Conservation (phyloP, 1,139 yeast genomes). For the Arxiozyma telluris region DNA sequence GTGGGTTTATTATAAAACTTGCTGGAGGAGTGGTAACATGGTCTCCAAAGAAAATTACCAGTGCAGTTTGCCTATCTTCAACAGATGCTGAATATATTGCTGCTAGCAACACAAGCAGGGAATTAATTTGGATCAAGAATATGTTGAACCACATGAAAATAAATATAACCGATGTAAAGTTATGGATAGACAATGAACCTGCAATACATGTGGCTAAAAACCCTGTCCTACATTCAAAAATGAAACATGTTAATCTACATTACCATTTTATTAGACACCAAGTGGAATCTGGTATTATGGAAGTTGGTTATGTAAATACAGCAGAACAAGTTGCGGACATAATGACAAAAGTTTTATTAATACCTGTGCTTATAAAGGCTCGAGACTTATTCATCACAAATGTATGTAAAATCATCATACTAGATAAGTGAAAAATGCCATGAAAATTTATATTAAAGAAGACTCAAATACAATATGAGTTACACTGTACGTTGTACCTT, state of each 20-base stretch:
- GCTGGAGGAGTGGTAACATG: conserved; percentile 15
- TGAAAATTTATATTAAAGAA: too few species aligned
- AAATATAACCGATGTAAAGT: too few species aligned
- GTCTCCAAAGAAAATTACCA: conserved; percentile 13
- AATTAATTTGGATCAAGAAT: not conserved
- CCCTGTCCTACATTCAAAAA: not conserved
- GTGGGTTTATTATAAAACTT: conserved; percentile 12
- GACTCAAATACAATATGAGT: too few species aligned
- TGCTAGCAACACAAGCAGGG: conserved; percentile 5
- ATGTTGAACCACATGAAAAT: not conserved
- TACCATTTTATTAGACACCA: not conserved
- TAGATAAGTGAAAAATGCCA: too few species aligned
- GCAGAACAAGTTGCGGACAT: not conserved
- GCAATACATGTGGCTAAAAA: not conserved
- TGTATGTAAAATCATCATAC: too few species aligned
- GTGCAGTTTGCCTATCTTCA: conserved; percentile 11
- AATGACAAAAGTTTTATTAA: not conserved
- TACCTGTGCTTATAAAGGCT: too few species aligned
- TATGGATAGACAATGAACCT: not conserved
- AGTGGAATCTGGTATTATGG: not conserved
- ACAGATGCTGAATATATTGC: conserved; percentile 20
- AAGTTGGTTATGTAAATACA: not conserved
- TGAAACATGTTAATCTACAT: not conserved
- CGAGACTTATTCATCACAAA: not conserved
- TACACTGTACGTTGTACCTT: too few species aligned